Evolutionary conservation across 225 moss, liverwort and hornwort genomes (phyloP), one percentile per base, ranked within the genome.

Genomic region (Polytrichum formosum): DNA sequence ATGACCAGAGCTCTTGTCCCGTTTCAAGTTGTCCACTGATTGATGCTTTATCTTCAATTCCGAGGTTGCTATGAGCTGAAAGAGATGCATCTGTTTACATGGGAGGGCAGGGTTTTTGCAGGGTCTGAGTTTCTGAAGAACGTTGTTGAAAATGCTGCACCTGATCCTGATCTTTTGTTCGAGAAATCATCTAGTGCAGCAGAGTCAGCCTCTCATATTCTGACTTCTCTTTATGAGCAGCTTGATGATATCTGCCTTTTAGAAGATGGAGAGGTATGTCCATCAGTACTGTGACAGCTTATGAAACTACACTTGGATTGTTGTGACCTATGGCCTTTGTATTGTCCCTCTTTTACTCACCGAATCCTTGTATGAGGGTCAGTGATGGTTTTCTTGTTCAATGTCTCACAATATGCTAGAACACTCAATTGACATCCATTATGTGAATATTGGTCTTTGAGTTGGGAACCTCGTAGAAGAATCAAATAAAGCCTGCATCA

Each of bases 121-220:
- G 98, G 98, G 78, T 88, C 98, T 67, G 94, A 90, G 74, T 94
- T 98, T 73, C 77, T 98, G 71, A 85, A 90, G 88, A 90, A 88
- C 67, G 81, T 94, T 22, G 90, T 98, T 28, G 70, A 85, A 69
- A 81, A 91, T 33, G 91, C 98, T 77, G 83, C 92, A 65, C 94
- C 92, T 64, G 88, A 90, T 55, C 81, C 88, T 71, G 85, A 82
- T 70, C 81, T 75, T 66, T 78, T 88, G 28, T 82, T 84, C 63
- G 73, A 67, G 26, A 83, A 84, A 31, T 78, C 84, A 70, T 83
- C 86, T 68, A 90, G 77, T 82, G 91, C 88, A 67, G 92, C 91
- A 63, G 91, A 98, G 59, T 78, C 89, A 67, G 94, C 94, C 63
- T 82, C 92, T 71, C 91, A 92, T 72, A 94, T 98, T 74, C 72